A percentile compares a stretch with the other conserved stretches of the same genome.
phyloP scores from a whole-genome alignment of 306 rosid species.

The Ormosia semicastrata region DNA sequence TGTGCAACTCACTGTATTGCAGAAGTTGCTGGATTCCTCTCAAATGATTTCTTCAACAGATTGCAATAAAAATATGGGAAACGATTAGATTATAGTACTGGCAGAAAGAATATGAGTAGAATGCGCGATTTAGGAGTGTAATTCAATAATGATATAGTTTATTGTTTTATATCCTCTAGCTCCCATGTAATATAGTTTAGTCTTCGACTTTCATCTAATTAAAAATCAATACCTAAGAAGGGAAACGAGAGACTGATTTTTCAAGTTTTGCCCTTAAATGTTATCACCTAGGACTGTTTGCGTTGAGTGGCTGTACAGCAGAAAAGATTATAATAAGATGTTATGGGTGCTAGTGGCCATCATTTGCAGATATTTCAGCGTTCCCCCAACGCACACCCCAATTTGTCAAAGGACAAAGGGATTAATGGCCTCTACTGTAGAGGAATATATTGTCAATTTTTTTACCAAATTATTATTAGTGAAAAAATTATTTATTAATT shows the following conservation, averaged over 20 bases:
- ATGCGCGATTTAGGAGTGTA: no score
- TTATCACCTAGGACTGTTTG: neutral
- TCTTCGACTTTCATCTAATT: no score
- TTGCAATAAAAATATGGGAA: neutral
- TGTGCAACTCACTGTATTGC: neutral
- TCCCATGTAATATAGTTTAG: no score
- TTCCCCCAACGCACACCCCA: neutral
- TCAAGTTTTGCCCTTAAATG: no score
- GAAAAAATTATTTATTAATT: no score
- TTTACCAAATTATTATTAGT: no score
- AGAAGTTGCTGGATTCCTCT: neutral
- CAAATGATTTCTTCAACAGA: neutral
- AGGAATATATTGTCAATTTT: neutral
- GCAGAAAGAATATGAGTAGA: no score
- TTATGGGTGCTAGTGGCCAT: neutral
- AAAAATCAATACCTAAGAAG: no score
- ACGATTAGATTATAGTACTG: no score
- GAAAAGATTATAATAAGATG: neutral
- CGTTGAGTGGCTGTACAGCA: neutral
- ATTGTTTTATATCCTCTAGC: no score
- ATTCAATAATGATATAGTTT: no score
- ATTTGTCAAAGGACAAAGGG: neutral
- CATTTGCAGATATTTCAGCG: neutral
- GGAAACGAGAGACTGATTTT: no score
- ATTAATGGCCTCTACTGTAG: neutral